These are phyloP conservation scores for Calonectria hawksworthii DNA, from an alignment of 2,329 filamentous ascomycete genomes.

Conservation along the genomic window DNA sequence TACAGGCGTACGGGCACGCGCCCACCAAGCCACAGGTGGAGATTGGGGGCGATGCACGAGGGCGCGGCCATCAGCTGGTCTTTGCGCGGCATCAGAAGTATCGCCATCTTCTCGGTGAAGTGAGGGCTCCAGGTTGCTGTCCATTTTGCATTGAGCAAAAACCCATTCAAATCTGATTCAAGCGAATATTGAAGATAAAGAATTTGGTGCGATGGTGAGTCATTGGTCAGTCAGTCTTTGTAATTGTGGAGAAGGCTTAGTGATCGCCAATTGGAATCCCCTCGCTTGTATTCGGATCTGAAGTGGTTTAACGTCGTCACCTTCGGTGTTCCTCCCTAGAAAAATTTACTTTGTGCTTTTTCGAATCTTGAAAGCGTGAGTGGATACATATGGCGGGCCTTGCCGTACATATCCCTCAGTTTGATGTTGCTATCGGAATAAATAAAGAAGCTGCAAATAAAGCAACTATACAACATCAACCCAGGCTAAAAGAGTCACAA, in stretches of 20 bases:
- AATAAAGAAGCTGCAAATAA: no score
- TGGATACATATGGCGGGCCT: no score
- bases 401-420: no score
- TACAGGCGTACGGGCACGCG: not conserved
- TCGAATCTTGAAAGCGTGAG: no score
- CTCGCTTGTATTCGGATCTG: not conserved
- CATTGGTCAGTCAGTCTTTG: not conserved
- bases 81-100: not conserved
- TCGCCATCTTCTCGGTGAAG: not conserved
- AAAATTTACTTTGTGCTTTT: no score
- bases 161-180: not conserved
- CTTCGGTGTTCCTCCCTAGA: not conserved
- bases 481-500: no score
- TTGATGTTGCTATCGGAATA: no score
- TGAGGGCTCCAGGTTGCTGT: not conserved
- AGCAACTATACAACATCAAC: no score
- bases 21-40: not conserved
- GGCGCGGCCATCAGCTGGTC: not conserved
- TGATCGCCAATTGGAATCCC: not conserved
- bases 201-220: not conserved
- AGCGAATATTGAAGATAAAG: not conserved
- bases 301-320: not conserved
- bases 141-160: not conserved
- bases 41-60: not conserved
- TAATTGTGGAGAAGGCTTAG: conserved; percentile 8